phyloP scores from a whole-genome alignment of 306 rosid genomes.

The Dalbergia cochinchinensis region DNA sequence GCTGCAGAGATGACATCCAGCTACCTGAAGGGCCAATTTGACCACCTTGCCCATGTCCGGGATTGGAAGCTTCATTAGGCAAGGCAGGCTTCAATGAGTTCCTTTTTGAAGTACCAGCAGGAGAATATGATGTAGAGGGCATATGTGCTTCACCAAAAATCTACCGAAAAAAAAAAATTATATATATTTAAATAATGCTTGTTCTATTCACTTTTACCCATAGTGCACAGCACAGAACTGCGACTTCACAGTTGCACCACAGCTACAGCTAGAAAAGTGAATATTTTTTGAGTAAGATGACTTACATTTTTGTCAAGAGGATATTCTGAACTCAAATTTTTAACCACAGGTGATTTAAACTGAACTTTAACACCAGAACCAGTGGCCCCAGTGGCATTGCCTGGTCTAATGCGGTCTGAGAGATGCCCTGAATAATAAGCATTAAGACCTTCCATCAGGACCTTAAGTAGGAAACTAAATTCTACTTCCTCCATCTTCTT shows the following conservation, averaged over 20 bases:
- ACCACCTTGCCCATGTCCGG: slow-evolving; percentile 65
- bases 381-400: slow-evolving; percentile 58
- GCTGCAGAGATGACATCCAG: slow-evolving; percentile 91
- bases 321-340: slow-evolving; percentile 65
- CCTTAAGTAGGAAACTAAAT: slow-evolving; percentile 19
- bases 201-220: slow-evolving; percentile 27
- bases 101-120: slow-evolving; percentile 70
- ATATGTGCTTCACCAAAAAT: slow-evolving; percentile 62
- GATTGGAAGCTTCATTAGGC: slow-evolving; percentile 70
- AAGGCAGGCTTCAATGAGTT: slow-evolving; percentile 64
- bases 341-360: slow-evolving; percentile 66
- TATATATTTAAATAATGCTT: slow-evolving; percentile 18
- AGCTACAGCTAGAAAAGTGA: neutral
- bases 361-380: slow-evolving; percentile 75
- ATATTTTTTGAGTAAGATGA: neutral
- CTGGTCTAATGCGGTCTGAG: slow-evolving; percentile 67
- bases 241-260: neutral
- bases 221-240: slow-evolving; percentile 10
- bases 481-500: slow-evolving; percentile 17
- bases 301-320: slow-evolving; percentile 83
- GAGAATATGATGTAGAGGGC: slow-evolving; percentile 71
- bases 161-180: slow-evolving; percentile 50
- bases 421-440: slow-evolving; percentile 61
- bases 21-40: slow-evolving; percentile 85
- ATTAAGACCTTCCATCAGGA: slow-evolving; percentile 50